Evolutionary conservation across 148 eudicot species (phyloP).

Genomic region (Diospyros kaki): DNA sequence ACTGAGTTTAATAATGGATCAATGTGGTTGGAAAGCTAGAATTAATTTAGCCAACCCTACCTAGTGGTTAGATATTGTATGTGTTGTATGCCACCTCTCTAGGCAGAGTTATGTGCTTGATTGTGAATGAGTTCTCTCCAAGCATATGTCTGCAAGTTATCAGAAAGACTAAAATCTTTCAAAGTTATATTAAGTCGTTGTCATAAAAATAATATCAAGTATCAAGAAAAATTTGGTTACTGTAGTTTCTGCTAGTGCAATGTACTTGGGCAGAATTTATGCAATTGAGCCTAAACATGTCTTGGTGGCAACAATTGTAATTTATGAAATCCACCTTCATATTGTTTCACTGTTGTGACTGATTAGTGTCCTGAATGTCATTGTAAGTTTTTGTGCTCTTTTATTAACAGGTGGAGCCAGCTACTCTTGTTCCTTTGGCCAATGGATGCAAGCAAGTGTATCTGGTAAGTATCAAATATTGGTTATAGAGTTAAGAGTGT

Average conservation of each 20-base stretch:
- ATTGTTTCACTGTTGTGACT: neutral
- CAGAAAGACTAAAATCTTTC: neutral
- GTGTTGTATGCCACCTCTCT: neutral
- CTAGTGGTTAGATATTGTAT: no score
- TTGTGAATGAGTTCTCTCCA: neutral
- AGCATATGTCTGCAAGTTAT: neutral
- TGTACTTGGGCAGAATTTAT: neutral
- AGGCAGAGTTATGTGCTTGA: neutral
- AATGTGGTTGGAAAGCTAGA: neutral
- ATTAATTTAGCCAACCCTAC: no score
- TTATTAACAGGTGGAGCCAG: constrained; percentile 77
- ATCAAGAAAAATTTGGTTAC: neutral
- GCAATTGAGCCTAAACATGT: neutral
- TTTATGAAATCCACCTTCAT: neutral
- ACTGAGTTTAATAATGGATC: neutral
- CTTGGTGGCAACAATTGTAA: neutral
- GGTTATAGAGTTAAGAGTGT: neutral
- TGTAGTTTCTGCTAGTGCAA: neutral
- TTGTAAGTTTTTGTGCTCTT: constrained; percentile 3
- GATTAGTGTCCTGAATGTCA: neutral
- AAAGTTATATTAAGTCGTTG: neutral
- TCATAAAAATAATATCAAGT: neutral
- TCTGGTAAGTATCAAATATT: constrained; percentile 47
- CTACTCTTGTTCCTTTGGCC: constrained; percentile 86
- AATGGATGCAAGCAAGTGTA: constrained; percentile 97